Conservation (phyloP, 805 yeast species). For the Candida berthetii region DNA sequence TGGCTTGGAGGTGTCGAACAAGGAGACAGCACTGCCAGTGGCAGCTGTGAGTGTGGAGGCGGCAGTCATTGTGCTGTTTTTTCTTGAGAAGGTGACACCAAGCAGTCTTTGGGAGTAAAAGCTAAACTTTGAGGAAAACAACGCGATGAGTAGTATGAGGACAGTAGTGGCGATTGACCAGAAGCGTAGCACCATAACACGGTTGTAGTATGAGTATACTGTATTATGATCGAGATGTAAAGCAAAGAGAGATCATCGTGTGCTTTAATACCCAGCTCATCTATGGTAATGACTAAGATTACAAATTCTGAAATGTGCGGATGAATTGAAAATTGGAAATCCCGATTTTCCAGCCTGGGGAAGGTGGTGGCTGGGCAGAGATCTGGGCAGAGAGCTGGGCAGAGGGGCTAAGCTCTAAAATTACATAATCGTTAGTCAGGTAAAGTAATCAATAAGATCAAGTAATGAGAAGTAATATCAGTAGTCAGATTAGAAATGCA, state of each 20-base stretch:
- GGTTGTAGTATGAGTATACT: no score
- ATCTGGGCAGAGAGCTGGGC: no score
- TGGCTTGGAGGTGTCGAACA: conserved; percentile 13
- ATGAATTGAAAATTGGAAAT: background rate
- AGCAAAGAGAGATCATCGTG: no score
- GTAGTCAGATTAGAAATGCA: no score
- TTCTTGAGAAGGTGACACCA: no score
- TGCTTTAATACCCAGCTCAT: background rate
- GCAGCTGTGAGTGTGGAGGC: background rate
- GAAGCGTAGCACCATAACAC: background rate
- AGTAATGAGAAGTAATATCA: no score
- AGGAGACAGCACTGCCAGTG: background rate
- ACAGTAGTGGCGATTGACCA: background rate
- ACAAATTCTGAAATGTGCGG: background rate
- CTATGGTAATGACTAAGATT: background rate
- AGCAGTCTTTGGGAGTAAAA: background rate
- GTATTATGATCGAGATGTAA: no score
- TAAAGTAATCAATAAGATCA: no score
- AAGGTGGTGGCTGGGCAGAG: no score
- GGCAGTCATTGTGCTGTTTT: background rate
- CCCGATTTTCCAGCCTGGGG: no score
- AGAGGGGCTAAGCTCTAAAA: no score
- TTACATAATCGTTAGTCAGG: no score
- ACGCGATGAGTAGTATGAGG: background rate
- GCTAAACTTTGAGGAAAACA: background rate